Evolutionary conservation across 805 yeast species (phyloP), one percentile per base, ranked within the genome.

Genomic region (Candida cerambycidarum): DNA sequence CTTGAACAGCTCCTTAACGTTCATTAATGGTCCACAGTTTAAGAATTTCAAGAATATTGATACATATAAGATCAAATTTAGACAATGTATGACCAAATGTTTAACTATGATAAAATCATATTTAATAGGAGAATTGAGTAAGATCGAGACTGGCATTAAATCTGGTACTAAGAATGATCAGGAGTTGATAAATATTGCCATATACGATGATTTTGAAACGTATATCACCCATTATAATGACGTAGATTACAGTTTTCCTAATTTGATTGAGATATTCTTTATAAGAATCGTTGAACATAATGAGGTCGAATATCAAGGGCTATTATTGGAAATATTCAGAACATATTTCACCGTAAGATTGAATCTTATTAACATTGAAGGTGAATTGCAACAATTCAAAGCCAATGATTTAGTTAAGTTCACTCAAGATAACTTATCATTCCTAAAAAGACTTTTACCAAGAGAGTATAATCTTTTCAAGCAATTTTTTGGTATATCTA

Each of bases 71-170:
- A 78, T 81, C 48, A 76, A 90, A 45, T 88, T 87, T 64, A 79
- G 85, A 47, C 95, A 87, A 53, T 87, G 96, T 55, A 72, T 89
- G 75, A 81, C 90, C 1, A 75, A 96, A 45, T 83, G 95, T 1
- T 71, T 89, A 36, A 80, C 93, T 0, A 67, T 92, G 45, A 78
- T 89, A 12, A 76, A 83, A 48, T 86, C 83, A 54, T 88, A 82
- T 56, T 62, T 86, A 42, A 70, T 69, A 8, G 60, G 60, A n/a
- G 72, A 70, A 25, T 57, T 78, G 32, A 68, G 63, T 41, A 59
- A 51, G 13, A 44, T 70, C 19, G 65, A 64, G 32, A 49, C 55
- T 13, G 21, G 32, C 4, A 31, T 43, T 10, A 51, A 45, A 29
- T 13, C 40, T 7, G 21, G 23, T 7, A 46, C 48, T 8, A 36